Percentiles rank a stretch among this genome's conserved stretches.
phyloP scores from a whole-genome alignment of 768 basidiomycete species.

The Collybia mongolica region DNA sequence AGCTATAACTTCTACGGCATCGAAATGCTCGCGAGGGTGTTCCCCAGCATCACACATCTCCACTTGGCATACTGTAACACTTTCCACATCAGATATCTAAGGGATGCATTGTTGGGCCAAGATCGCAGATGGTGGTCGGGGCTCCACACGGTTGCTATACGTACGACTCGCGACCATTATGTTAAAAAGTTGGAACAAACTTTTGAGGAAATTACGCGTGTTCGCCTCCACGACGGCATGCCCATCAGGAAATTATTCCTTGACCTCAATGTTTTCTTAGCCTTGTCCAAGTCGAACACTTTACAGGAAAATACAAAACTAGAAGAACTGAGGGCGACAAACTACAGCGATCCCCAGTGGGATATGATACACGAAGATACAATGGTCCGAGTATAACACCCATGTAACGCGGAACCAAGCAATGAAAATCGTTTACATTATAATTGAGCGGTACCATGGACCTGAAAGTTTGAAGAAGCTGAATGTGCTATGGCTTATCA shows the following conservation, averaged over 20 bases:
- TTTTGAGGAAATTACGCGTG: constrained; percentile 15
- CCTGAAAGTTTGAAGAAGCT: no score
- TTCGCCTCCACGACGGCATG: constrained; percentile 11
- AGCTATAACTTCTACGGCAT: constrained; percentile 18
- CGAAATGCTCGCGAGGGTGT: constrained; percentile 19
- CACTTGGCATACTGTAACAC: constrained; percentile 24
- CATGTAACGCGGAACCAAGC: not conserved
- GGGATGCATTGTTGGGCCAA: constrained; percentile 12
- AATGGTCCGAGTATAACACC: constrained; percentile 2
- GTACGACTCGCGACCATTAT: constrained; percentile 22
- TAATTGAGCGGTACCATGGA: no score
- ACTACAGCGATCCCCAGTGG: constrained; percentile 33
- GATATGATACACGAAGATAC: constrained; percentile 15
- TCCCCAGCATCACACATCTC: constrained; percentile 30
- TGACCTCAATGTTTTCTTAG: constrained; percentile 23
- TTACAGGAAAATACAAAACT: constrained; percentile 10
- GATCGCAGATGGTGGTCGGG: constrained; percentile 17
- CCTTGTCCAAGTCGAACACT: constrained; percentile 7
- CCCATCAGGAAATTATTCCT: constrained; percentile 24
- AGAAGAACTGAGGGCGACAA: constrained; percentile 14
- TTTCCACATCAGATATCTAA: constrained; percentile 16
- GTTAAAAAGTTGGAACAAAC: constrained; percentile 14
- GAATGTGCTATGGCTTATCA: no score
- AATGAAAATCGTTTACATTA: no score
- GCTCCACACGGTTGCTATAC: constrained; percentile 26